Base-by-base conservation (phyloP, 108 stramenopile species). In the Pseudonitzschia delicatissima region DNA sequence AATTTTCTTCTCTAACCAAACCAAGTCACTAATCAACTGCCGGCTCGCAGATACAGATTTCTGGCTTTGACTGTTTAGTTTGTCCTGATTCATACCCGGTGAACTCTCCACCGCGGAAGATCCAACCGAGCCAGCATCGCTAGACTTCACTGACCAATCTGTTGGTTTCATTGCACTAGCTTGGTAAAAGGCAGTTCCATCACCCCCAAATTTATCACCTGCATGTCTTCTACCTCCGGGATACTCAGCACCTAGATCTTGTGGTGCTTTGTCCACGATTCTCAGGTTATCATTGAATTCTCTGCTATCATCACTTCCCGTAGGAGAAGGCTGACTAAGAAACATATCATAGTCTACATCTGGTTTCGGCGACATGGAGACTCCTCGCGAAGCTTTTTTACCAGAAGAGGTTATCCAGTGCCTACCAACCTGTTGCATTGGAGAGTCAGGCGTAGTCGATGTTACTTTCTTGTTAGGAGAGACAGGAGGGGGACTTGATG, bases 1-100 rank as follows among this genome's bases (percentile, higher is more conserved):
- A 57, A 93, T 87, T 57, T 85, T 87, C 64, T 76, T 81, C 45
- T 90, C 87, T 7, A 93, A 68, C 91, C 88, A 93, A 0, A 86
- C 80, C 23, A 90, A 74, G 73, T 93, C 91, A 67, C 73, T 68
- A n/a, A 78, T 77, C 12, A 81, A 72, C 40, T 85, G 72, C 26
- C 64, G 70, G 44, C 74, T 79, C 1, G 75, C 69, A 29, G 79
- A 74, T 33, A 15, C 31, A 6, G 53, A 49, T 34, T 39, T 60
- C 28, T 66, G 47, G 15, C 45, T 33, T n/a, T 50, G 5, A 26
- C 20, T 18, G 39, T 18, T 20, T 39, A 37, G 36, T 12, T 37
- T 61, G 18, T 40, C 18, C 32, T 42, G 4, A 12, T 61, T 61
- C 23, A 17, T 35, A 20, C 35, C 27, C 20, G 5, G 18, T 42